phyloP scores from a whole-genome alignment of 805 yeast species.

The Lipomyces oligophaga region DNA sequence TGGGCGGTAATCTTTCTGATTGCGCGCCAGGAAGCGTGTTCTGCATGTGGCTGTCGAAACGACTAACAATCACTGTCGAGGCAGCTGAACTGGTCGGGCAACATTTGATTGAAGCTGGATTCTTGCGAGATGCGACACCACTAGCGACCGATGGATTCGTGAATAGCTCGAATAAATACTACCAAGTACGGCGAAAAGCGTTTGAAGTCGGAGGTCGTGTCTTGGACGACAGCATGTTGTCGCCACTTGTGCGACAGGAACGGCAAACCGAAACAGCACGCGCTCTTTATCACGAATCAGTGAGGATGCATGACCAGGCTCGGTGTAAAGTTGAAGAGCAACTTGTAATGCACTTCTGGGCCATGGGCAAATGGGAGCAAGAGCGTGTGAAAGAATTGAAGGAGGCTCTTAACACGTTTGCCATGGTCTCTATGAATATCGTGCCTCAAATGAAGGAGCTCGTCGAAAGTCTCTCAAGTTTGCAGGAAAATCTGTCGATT shows the following conservation, averaged over 20 bases:
- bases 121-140: constrained; percentile 8
- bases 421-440: constrained; percentile 60
- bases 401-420: constrained; percentile 68
- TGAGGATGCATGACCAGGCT: constrained; percentile 56
- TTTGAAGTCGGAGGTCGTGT: constrained; percentile 44
- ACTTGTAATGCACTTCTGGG: constrained; percentile 64
- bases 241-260: constrained; percentile 49
- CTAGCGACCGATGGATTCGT: constrained; percentile 46
- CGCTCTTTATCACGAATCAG: constrained; percentile 50
- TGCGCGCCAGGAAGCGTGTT: constrained; percentile 60
- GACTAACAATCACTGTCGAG: constrained; percentile 44
- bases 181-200: constrained; percentile 76
- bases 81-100: constrained; percentile 75
- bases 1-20: constrained; percentile 64
- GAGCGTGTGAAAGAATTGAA: constrained; percentile 75
- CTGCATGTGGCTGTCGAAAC: constrained; percentile 54
- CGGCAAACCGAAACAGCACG: constrained; percentile 61
- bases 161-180: constrained; percentile 66
- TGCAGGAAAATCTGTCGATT: constrained; percentile 71
- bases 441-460: constrained; percentile 54
- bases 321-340: constrained; percentile 71
- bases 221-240: constrained; percentile 27
- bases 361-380: constrained; percentile 77
- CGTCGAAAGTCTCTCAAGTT: constrained; percentile 57
- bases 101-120: constrained; percentile 48